Evolutionary conservation across 345 rosid genomes (phyloP).

Genomic region (Stellera chamaejasme): DNA sequence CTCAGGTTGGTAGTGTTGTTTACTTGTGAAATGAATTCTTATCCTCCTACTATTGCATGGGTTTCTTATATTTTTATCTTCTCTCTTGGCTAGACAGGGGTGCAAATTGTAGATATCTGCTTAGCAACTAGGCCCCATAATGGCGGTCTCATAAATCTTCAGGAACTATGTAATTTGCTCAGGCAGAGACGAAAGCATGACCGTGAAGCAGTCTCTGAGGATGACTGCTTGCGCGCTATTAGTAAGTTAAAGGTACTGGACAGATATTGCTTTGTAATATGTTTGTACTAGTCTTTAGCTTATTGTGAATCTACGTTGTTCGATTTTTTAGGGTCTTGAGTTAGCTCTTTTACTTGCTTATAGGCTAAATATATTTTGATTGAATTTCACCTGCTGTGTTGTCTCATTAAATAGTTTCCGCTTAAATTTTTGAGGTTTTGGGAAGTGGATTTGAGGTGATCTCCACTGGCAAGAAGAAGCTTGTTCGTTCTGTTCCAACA

Average conservation of each 20-base stretch:
- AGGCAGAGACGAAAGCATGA: conserved; percentile 60
- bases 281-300: background rate
- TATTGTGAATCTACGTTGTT: background rate
- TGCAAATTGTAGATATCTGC: conserved; percentile 92
- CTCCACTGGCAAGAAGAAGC: conserved; percentile 78
- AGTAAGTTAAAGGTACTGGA: conserved; percentile 73
- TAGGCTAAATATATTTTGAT: no score
- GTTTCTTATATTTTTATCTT: conserved; percentile 9
- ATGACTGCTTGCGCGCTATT: conserved; percentile 92
- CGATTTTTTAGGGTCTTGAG: background rate
- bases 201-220: conserved; percentile 82
- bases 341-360: background rate
- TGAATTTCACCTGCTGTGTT: no score
- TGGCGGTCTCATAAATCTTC: conserved; percentile 85
- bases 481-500: conserved; percentile 85
- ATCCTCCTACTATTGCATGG: background rate
- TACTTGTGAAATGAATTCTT: no score
- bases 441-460: conserved; percentile 95
- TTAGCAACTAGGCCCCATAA: conserved; percentile 78
- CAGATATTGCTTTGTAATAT: background rate
- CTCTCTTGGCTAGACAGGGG: conserved; percentile 53
- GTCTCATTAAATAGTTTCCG: background rate
- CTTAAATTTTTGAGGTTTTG: conserved; percentile 33
- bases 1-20: no score
- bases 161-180: conserved; percentile 71